Evolutionary conservation across 495 filamentous ascomycete species (phyloP).

Genomic region (Venustampulla echinocandica): DNA sequence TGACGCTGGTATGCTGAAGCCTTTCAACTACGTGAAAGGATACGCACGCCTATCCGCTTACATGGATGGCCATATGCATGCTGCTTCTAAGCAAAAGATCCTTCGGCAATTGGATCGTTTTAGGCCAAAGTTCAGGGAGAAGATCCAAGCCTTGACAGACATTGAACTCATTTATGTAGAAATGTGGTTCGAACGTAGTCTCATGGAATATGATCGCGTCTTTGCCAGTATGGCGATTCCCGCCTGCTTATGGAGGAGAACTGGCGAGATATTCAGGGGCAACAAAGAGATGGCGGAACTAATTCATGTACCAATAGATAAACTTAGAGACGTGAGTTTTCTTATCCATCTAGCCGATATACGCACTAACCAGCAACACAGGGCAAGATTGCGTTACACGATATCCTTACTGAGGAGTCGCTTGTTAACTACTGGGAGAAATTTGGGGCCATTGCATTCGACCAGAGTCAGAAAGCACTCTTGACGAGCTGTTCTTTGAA

Average conservation of each 20-base stretch:
- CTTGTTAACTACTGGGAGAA: constrained; percentile 98
- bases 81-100: constrained; percentile 75
- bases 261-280: constrained; percentile 93
- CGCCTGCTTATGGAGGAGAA: constrained; percentile 94
- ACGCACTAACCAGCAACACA: constrained; percentile 26
- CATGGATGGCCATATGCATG: constrained; percentile 79
- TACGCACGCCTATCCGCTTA: constrained; percentile 82
- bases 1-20: constrained; percentile 85
- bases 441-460: constrained; percentile 97
- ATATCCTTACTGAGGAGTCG: constrained; percentile 89
- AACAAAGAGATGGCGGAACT: constrained; percentile 99
- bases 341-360: neutral
- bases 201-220: constrained; percentile 96
- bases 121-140: constrained; percentile 89
- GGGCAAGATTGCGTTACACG: constrained; percentile 92
- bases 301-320: constrained; percentile 86
- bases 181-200: constrained; percentile 93
- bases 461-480: constrained; percentile 92
- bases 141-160: constrained; percentile 83
- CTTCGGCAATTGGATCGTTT: constrained; percentile 84
- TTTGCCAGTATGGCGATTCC: constrained; percentile 99
- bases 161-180: constrained; percentile 89
- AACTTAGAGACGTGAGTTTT: constrained; percentile 72
- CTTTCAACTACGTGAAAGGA: constrained; percentile 96
- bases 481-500: constrained; percentile 89